Base-by-base conservation (phyloP, 768 basidiomycete genomes). In the Lanmaoa pseudosensibilis region DNA sequence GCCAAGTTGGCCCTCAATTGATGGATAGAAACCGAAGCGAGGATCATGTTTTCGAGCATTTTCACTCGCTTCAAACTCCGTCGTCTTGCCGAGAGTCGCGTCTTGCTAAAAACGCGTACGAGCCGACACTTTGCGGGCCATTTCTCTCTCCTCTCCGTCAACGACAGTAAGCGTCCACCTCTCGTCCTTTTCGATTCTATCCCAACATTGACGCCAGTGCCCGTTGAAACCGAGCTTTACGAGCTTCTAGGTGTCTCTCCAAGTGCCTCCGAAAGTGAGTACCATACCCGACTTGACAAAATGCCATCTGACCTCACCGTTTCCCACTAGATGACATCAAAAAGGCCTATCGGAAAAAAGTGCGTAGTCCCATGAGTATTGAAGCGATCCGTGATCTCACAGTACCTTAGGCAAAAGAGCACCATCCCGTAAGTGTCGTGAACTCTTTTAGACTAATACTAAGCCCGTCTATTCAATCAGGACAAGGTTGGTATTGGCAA, bases 261-360 rank as follows among this genome's bases (percentile, higher is more conserved):
- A 21, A 75, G 76, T 55, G 93, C 92, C 39, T 83, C 78, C 33
- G 87, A 88, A 78, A 87, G 92, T 91, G 69, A 46, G 74, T 63
- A 16, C 55, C 44, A 48, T 23, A 34, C 41, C 19, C n/a, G 27
- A 34, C 10, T 54, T n/a, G 10, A 50, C 43, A n/a, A 50, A 8
- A 32, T 15, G 12, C 47, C 45, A 8, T 43, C 33, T 30, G 27
- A 30, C 27, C 63, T 67, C 46, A 65, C 43, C 32, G 45, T 41
- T 44, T 51, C 57, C 54, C 18, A 47, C 37, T 60, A 88, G 91
- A 79, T 61, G 92, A 98, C 60, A 92, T 98, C 65, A 95, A 94
- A 75, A 92, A 90, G 68, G 94, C 94, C 16, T 98, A 98, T 70
- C 87, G 89, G 70, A 90, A 84, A 77, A 95, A 94, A 85, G 93